phyloP scores from a whole-genome alignment of 495 filamentous ascomycete genomes.

The Tuber calosporum region DNA sequence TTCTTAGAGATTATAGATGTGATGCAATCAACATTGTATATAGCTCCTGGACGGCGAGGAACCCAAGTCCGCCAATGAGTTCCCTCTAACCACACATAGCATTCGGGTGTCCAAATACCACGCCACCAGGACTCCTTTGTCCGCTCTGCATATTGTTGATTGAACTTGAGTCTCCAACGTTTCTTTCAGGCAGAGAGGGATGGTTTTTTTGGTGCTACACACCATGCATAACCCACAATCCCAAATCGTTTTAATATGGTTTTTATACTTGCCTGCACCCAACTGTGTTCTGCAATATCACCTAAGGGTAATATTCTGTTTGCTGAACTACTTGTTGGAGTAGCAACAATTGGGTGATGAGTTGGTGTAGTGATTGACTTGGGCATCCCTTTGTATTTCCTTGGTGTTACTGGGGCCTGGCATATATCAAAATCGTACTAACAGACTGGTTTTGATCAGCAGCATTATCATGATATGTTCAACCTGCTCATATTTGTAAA shows the following conservation, averaged over 20 bases:
- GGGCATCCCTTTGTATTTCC: background rate
- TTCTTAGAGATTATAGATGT: background rate
- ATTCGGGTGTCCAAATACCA: slow-evolving; percentile 8
- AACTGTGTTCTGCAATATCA: background rate
- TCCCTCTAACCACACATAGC: background rate
- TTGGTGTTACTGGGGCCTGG: background rate
- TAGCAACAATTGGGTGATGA: no score
- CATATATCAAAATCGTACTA: background rate
- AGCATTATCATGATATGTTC: no score
- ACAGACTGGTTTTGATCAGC: no score
- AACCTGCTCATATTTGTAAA: no score
- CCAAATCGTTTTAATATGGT: background rate
- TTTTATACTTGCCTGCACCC: background rate
- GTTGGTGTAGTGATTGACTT: background rate
- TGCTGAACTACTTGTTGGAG: background rate
- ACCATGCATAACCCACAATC: background rate
- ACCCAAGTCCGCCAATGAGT: slow-evolving; percentile 1
- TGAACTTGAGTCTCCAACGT: background rate
- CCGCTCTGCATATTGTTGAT: background rate
- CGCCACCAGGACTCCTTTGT: background rate
- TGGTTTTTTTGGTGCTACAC: background rate
- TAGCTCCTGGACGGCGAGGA: background rate
- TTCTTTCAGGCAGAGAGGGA: background rate
- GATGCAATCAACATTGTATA: slow-evolving; percentile 6
- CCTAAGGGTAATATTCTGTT: background rate